A percentile compares a stretch with the other conserved stretches of the same genome.
These are phyloP conservation scores for Agaricus blazei DNA, from an alignment of 768 basidiomycete species.

Conservation along the genomic window DNA sequence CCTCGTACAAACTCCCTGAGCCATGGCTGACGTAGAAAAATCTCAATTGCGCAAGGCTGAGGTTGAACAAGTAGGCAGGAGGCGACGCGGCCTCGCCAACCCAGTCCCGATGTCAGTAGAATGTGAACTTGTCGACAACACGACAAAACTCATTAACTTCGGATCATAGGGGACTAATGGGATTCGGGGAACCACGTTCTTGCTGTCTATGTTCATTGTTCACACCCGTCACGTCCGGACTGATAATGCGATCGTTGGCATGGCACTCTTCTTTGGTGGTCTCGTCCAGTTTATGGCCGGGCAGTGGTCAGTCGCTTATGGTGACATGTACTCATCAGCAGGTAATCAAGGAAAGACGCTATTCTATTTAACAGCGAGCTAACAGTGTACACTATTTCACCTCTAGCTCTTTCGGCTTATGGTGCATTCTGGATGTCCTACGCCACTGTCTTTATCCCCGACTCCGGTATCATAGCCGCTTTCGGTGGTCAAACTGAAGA, in stretches of 20 bases:
- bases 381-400: not conserved
- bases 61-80: conserved; percentile 13
- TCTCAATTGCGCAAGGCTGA: conserved; percentile 10
- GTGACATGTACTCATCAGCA: conserved; percentile 63
- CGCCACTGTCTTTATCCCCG: conserved; percentile 61
- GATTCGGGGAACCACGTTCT: conserved; percentile 52
- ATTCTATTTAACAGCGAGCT: not conserved
- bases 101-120: conserved; percentile 48
- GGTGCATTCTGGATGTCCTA: conserved; percentile 83
- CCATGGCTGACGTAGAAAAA: conserved; percentile 21
- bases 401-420: conserved; percentile 62
- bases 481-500: conserved; percentile 36
- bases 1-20: not conserved
- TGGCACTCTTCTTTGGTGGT: conserved; percentile 72
- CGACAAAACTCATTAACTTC: not conserved
- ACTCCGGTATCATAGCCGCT: conserved; percentile 49
- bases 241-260: conserved; percentile 67
- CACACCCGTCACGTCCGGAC: conserved; percentile 39
- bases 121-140: no score
- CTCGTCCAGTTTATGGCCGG: conserved; percentile 76
- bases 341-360: conserved; percentile 26
- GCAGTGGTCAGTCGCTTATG: conserved; percentile 69
- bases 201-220: conserved; percentile 66
- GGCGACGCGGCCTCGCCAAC: conserved; percentile 44
- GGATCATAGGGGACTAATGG: conserved; percentile 25